These are phyloP conservation scores for Pyricularia sp. DNA, from an alignment of 2,329 filamentous ascomycete species.

Conservation along the genomic window DNA sequence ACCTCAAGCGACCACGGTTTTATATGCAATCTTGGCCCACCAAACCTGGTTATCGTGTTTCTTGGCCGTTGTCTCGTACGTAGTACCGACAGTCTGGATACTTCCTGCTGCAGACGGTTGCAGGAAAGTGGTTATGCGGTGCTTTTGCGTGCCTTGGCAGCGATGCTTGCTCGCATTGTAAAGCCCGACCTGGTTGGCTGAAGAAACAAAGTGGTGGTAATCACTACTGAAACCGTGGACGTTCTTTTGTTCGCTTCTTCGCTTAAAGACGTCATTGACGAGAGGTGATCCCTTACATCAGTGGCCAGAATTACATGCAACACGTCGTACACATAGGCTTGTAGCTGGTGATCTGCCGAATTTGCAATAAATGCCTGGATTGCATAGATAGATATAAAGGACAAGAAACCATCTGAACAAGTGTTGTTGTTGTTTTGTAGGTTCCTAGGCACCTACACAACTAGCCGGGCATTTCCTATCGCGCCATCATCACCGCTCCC, in stretches of 20 bases:
- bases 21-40: not conserved
- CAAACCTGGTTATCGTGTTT: not conserved
- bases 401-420: not conserved
- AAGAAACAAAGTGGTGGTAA: not conserved
- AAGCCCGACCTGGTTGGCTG: not conserved
- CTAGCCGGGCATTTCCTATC: not conserved
- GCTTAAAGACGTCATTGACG: not conserved
- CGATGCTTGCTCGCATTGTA: not conserved
- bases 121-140: not conserved
- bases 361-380: not conserved
- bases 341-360: not conserved
- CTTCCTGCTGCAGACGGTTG: not conserved
- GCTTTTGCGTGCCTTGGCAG: not conserved
- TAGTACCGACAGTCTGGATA: not conserved
- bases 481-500: not conserved
- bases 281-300: not conserved
- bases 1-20: not conserved
- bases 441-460: too few species aligned
- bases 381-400: not conserved
- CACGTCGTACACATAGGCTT: not conserved
- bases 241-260: not conserved
- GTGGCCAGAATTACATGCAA: not conserved
- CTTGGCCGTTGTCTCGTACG: not conserved
- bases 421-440: not conserved
- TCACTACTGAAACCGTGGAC: not conserved